phyloP scores from a whole-genome alignment of 169 alveolate species.

The Cystoisospora suis region DNA sequence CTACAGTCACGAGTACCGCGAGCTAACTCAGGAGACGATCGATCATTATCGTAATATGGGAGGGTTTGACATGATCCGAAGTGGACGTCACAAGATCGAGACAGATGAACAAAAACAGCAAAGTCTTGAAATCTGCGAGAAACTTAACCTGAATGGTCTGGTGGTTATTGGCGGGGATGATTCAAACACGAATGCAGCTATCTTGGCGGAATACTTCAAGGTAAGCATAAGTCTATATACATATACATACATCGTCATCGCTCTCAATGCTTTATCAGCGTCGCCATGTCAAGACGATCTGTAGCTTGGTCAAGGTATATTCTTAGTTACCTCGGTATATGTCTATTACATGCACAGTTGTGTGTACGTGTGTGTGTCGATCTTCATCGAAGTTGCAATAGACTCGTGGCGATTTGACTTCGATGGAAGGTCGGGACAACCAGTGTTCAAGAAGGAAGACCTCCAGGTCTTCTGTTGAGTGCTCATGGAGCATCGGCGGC shows the following conservation, averaged over 20 bases:
- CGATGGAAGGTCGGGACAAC: too few relatives aligned
- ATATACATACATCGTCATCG: background rate
- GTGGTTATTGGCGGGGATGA: conserved; percentile 99
- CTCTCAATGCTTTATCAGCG: too few relatives aligned
- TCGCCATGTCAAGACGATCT: too few relatives aligned
- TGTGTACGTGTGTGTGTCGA: background rate
- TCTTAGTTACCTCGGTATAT: background rate
- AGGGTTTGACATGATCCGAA: conserved; percentile 98
- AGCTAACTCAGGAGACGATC: conserved; percentile 90
- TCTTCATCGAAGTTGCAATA: too few relatives aligned
- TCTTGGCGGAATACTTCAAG: conserved; percentile 95
- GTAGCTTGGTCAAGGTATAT: background rate
- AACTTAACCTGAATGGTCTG: conserved; percentile 94
- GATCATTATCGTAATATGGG: conserved; percentile 95
- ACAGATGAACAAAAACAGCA: conserved; percentile 90
- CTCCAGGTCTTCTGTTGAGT: too few relatives aligned
- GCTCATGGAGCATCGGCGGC: too few relatives aligned
- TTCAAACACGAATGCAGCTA: conserved; percentile 98
- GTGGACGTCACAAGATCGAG: conserved; percentile 97
- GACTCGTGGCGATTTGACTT: too few relatives aligned
- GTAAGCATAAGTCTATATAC: conserved; percentile 25
- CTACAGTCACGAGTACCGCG: conserved; percentile 90
- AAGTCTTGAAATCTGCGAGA: conserved; percentile 82
- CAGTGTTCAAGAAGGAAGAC: too few relatives aligned
- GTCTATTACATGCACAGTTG: background rate